Conservation (phyloP, 192 early-diverging fungal species). For the Coemansia umbellata region DNA sequence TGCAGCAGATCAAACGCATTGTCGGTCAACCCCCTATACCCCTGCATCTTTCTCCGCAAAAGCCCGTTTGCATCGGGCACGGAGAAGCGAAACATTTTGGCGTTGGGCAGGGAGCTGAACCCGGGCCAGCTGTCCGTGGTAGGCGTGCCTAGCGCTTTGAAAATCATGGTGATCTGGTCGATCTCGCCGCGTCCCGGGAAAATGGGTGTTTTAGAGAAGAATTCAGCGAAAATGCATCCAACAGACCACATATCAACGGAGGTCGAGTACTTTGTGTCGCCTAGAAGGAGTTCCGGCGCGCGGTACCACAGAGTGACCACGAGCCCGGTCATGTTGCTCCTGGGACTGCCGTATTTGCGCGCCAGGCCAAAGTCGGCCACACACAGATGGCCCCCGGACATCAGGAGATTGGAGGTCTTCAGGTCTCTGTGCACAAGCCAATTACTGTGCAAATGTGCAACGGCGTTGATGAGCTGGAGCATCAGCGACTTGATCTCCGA, state of each 20-base stretch:
- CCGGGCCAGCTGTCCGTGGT: constrained; percentile 72
- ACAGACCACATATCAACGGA: constrained; percentile 95
- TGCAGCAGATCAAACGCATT: constrained; percentile 76
- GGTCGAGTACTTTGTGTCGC: constrained; percentile 78
- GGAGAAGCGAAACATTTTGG: constrained; percentile 70
- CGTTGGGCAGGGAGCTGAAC: constrained; percentile 60
- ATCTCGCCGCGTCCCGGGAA: constrained; percentile 77
- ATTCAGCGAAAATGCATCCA: constrained; percentile 96
- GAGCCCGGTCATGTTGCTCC: constrained; percentile 77
- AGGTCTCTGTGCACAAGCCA: constrained; percentile 93
- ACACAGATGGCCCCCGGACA: constrained; percentile 81
- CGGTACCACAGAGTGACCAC: constrained; percentile 98
- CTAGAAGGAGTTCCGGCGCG: constrained; percentile 89
- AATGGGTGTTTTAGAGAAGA: constrained; percentile 80
- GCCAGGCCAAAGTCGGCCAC: constrained; percentile 98
- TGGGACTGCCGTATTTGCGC: constrained; percentile 77
- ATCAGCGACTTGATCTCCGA: constrained; percentile 82
- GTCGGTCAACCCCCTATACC: constrained; percentile 57
- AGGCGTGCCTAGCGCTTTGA: constrained; percentile 85
- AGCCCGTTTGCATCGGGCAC: constrained; percentile 38
- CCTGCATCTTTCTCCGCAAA: constrained; percentile 46
- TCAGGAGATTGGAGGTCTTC: constrained; percentile 78
- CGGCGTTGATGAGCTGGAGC: constrained; percentile 72
- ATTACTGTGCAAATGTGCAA: constrained; percentile 77
- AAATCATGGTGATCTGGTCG: constrained; percentile 79